These are phyloP conservation scores for Aspergillus pseudotamarii DNA, from an alignment of 2,329 filamentous ascomycete species.

Conservation along the genomic window DNA sequence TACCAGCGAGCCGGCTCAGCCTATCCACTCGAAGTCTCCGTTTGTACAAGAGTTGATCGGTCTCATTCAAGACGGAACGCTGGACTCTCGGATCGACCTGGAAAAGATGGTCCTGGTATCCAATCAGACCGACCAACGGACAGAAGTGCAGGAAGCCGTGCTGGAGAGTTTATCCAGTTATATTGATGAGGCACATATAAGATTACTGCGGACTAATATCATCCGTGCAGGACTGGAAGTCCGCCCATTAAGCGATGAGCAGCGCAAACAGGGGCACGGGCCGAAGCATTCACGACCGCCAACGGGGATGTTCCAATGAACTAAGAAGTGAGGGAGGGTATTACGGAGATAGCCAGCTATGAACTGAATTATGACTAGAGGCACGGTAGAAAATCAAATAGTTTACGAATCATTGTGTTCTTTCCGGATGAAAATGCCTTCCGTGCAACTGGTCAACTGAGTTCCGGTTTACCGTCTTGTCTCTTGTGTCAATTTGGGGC, in stretches of 20 bases:
- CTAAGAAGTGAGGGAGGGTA: background rate
- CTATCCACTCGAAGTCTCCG: conserved; percentile 59
- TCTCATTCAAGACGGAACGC: conserved; percentile 72
- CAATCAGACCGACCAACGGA: conserved; percentile 66
- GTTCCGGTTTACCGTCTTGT: background rate
- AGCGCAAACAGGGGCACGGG: conserved; percentile 16
- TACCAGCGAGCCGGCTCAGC: conserved; percentile 50
- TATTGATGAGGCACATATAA: conserved; percentile 72
- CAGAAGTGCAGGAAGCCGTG: conserved; percentile 69
- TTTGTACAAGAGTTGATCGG: conserved; percentile 66
- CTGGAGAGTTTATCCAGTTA: conserved; percentile 71
- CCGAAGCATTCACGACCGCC: background rate
- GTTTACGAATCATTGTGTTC: background rate
- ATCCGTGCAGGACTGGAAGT: conserved; percentile 75
- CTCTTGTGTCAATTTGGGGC: background rate
- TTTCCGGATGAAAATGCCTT: background rate
- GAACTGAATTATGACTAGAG: conserved; percentile 1
- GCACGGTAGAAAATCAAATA: background rate
- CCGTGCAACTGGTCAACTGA: background rate
- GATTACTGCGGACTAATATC: conserved; percentile 77
- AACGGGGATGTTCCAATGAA: conserved; percentile 1
- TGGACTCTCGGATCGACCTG: conserved; percentile 82
- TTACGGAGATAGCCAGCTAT: background rate
- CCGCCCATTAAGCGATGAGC: conserved; percentile 35
- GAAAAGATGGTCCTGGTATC: conserved; percentile 80